Percentiles rank a stretch among this genome's conserved stretches.
phyloP scores from a whole-genome alignment of 352 stramenopile genomes.

The Phytophthora sp. region DNA sequence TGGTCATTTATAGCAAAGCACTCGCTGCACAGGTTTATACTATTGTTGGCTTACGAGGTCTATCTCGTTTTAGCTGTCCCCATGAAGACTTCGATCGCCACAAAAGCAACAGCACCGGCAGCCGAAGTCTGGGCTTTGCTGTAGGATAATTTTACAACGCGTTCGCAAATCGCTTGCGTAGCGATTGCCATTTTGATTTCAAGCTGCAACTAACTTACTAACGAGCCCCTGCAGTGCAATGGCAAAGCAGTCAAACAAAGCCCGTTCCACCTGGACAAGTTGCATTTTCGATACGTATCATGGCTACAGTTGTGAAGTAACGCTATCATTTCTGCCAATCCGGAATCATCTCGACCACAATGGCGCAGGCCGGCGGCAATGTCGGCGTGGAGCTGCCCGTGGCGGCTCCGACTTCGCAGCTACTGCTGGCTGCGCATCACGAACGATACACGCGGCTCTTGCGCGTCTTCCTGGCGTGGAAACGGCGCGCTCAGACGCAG shows the following conservation, averaged over 20 bases:
- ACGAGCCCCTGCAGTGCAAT: neutral
- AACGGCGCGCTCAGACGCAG: slow-evolving; percentile 18
- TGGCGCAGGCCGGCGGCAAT: neutral
- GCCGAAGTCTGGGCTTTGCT: neutral
- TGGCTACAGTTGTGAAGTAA: slow-evolving; percentile 14
- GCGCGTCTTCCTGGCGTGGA: slow-evolving; percentile 36
- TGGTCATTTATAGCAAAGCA: neutral
- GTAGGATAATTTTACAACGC: neutral
- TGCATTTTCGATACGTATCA: too few species aligned
- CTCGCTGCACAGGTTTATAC: neutral
- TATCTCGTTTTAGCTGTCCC: neutral
- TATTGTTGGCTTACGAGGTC: neutral
- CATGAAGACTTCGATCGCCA: too few species aligned
- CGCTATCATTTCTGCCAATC: slow-evolving; percentile 19
- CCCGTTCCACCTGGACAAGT: too few species aligned
- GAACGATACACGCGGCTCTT: slow-evolving; percentile 35
- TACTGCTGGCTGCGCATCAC: slow-evolving; percentile 30
- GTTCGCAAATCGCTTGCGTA: neutral
- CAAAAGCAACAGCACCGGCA: neutral
- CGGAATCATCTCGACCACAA: neutral
- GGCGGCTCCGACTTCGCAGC: neutral
- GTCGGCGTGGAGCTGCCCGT: neutral
- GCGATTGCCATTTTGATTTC: neutral
- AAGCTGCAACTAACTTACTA: neutral
- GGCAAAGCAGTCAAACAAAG: too few species aligned